Base-by-base conservation (phyloP, 176 grass and related monocot species). In the Paspalum vaginatum region DNA sequence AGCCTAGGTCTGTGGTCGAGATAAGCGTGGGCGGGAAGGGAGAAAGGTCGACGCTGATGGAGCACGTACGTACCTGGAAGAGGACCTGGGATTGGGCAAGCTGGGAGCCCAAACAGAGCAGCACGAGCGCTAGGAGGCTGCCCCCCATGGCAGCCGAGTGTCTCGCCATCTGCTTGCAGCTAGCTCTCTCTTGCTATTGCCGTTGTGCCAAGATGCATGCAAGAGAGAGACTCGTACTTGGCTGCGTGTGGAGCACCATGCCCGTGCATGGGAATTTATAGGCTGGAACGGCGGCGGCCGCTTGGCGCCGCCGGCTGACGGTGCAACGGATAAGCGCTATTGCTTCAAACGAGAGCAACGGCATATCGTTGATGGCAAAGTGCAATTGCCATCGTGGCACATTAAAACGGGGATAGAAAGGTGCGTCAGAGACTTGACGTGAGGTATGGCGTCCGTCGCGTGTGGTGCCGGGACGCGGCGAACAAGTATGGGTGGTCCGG, bases 311-410 rank as follows among this genome's bases (percentile, higher is more conserved):
- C 53, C 10, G 44, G 43, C 26, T 0, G 68, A 25, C 48, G 0
- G 77, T 82, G 37, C 46, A 47, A 47, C 11, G 53, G 85, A 87
- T 87, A 87, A 76, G 85, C 40, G 75, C 78, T 21, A 70, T 61
- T 81, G 78, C 70, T 43, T 57, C 15, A 7, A 81, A 68, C 78
- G 71, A 87, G 85, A 80, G 78, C 11, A 68, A 51, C n/a, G 53
- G 54, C 82, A 13, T 62, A 17, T 63, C 53, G 45, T 64, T 58
- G 63, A 50, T 12, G 52, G 42, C 5, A 18, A 42, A 48, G 45
- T 18, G 8, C 14, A 0, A 15, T 54, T 54, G 63, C 73, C 15
- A 38, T 18, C 27, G 73, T 46, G 62, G 43, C 68, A 38, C 68
- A 80, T 80, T 80, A 40, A 74, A 17, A 11, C 48, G 1, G 2